Conservation (phyloP, 192 early-diverging fungal species). For the Coemansia sp. region DNA sequence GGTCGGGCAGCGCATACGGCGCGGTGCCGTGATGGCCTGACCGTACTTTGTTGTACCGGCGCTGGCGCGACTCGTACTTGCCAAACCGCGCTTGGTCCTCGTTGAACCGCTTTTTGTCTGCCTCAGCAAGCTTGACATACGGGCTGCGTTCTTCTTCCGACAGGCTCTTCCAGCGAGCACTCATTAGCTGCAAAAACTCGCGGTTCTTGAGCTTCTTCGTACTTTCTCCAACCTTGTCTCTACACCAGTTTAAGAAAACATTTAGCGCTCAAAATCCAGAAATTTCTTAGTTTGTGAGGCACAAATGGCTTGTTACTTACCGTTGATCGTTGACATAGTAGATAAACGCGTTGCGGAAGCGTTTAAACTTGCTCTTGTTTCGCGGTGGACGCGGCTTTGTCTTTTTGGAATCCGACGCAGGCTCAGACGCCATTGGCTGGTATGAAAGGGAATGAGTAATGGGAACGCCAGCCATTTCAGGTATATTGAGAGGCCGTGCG, state of each 20-base stretch:
- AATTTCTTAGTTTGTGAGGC: background rate
- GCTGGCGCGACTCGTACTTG: constrained; percentile 54
- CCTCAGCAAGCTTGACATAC: constrained; percentile 41
- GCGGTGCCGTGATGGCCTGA: constrained; percentile 7
- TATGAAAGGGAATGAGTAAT: constrained; percentile 24
- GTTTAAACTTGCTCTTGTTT: constrained; percentile 57
- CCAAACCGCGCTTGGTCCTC: constrained; percentile 49
- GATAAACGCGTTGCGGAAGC: constrained; percentile 58
- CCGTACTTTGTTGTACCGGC: constrained; percentile 40
- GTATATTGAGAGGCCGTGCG: constrained; percentile 9
- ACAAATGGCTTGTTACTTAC: constrained; percentile 13
- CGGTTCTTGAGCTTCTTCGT: constrained; percentile 55
- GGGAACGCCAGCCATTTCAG: constrained; percentile 16
- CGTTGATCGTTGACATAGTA: constrained; percentile 58
- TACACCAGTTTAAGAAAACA: constrained; percentile 7
- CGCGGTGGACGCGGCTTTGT: constrained; percentile 35
- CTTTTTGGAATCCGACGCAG: background rate
- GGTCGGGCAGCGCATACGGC: constrained; percentile 1
- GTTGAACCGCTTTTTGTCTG: constrained; percentile 52
- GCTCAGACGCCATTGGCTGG: constrained; percentile 9
- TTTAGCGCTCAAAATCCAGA: background rate
- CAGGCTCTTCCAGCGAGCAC: constrained; percentile 51
- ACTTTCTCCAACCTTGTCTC: constrained; percentile 42
- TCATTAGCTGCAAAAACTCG: constrained; percentile 57
- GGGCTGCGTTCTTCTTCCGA: constrained; percentile 43